These are phyloP conservation scores for Amaranthus hypochondriacus DNA, from an alignment of 148 eudicot genomes.

Conservation along the genomic window DNA sequence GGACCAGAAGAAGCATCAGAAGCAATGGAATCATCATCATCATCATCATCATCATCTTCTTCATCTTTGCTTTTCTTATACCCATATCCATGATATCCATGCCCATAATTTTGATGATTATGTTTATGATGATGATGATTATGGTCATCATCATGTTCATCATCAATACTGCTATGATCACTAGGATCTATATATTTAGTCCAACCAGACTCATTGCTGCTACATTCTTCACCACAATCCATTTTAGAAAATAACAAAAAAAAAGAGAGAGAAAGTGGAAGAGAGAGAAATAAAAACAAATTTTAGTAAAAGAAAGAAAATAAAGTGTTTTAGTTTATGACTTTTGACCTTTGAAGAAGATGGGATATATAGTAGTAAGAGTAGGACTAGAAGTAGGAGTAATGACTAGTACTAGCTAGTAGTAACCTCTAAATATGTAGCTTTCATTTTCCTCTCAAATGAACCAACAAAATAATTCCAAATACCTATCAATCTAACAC, in stretches of 20 bases:
- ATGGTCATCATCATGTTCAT: not conserved
- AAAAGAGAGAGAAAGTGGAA: not conserved
- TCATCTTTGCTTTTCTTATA: slow-evolving; percentile 5
- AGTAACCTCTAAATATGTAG: no score
- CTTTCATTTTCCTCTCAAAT: no score
- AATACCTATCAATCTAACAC: no score
- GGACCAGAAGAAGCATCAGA: slow-evolving; percentile 24
- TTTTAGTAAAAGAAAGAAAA: no score
- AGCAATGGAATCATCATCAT: slow-evolving; percentile 12
- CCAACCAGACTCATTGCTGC: slow-evolving; percentile 20
- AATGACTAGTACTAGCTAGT: no score
- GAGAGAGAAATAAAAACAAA: not conserved
- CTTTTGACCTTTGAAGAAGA: no score
- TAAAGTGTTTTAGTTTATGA: no score
- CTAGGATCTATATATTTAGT: slow-evolving; percentile 13
- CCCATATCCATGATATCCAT: not conserved
- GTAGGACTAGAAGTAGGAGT: no score
- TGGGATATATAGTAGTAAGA: no score
- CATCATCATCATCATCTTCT: slow-evolving; percentile 3
- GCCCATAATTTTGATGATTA: not conserved
- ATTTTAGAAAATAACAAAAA: not conserved
- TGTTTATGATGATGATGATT: not conserved
- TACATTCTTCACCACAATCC: slow-evolving; percentile 12
- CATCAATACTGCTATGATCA: not conserved
- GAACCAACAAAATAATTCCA: no score